Evolutionary conservation across 768 basidiomycete species (phyloP), one percentile per base, ranked within the genome.

Genomic region (Phlebiopsis gigantea): DNA sequence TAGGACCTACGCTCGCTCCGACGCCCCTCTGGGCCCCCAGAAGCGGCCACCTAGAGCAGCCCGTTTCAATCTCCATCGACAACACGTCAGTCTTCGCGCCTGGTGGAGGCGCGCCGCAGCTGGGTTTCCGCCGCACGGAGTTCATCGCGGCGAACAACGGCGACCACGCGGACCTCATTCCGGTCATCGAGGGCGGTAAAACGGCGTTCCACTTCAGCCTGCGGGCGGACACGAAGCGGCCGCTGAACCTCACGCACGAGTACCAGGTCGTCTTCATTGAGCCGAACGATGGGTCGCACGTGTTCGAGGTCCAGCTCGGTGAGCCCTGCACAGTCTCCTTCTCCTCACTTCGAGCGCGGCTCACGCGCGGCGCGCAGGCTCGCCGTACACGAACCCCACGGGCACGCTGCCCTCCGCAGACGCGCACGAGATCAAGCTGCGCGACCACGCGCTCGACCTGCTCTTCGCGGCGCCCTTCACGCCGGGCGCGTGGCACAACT

Each of bases 211-310:
- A 82, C 59, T 78, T 81, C 50, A 79, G 78, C 9, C 71, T 84
- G 56, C 69, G 69, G 47, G 56, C 65, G 44, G 75, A 82, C 58
- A 60, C 71, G 15, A 46, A 46, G n/a, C 65, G 63, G 22, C 77
- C 77, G 12, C 65, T 85, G 62, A 82, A 83, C 62, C 75, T 74
- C 60, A 73, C 60, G 8, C 83, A 85, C 56, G 83, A 85, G 62
- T 83, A 85, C 62, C 83, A 85, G 62, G 72, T 80, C 49, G 79
- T 85, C 14, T 84, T 79, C 65, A 81, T 85, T 56, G 83, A 86
- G 68, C 79, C 81, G 1, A 73, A 64, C 52, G 84, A 85, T 61
- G 81, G 82, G 5, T 73, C 77, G 2, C 82, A 83, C 68, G 73
- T 84, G 21, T 86, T 86, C 62, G 80, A 75, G 5, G 68, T 84